A percentile compares a stretch with the other conserved stretches of the same genome.
Conservation (phyloP, 352 stramenopile genomes). For the Globisporangium echinulatum region DNA sequence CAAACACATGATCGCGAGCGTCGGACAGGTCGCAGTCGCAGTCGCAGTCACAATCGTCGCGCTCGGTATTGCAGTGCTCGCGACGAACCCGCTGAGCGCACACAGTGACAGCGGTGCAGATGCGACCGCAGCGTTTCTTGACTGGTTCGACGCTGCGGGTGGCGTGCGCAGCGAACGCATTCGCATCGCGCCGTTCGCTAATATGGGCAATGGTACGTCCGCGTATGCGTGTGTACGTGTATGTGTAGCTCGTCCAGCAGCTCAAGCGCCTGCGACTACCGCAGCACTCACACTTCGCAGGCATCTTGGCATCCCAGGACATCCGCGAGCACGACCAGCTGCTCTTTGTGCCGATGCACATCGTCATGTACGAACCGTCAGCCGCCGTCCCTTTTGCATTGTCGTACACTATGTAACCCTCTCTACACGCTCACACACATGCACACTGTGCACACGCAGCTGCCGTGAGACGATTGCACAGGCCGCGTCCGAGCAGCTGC, state of each 20-base stretch:
- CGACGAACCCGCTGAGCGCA: not conserved
- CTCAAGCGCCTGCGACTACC: not conserved
- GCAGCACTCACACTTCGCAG: constrained; percentile 2
- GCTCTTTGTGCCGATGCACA: constrained; percentile 32
- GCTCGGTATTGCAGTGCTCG: not conserved
- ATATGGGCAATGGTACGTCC: constrained; percentile 29
- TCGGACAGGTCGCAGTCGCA: not conserved
- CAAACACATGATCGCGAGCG: not conserved
- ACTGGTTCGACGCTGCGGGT: constrained; percentile 34
- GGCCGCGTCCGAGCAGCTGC: constrained; percentile 18
- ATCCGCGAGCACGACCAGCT: constrained; percentile 27
- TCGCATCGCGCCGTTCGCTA: constrained; percentile 20
- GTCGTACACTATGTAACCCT: not conserved
- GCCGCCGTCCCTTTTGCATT: not conserved
- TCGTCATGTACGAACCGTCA: constrained; percentile 32
- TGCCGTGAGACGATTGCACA: constrained; percentile 30
- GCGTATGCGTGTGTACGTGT: not conserved
- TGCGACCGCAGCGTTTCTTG: constrained; percentile 22
- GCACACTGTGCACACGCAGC: constrained; percentile 7
- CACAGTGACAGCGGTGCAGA: not conserved
- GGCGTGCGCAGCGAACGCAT: constrained; percentile 19
- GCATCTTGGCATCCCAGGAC: constrained; percentile 18
- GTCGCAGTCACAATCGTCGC: not conserved
- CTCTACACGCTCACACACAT: not conserved
- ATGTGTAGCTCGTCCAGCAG: no score